phyloP scores from a whole-genome alignment of 1,139 yeast species.

The Spencermartinsiella ligniputridi region DNA sequence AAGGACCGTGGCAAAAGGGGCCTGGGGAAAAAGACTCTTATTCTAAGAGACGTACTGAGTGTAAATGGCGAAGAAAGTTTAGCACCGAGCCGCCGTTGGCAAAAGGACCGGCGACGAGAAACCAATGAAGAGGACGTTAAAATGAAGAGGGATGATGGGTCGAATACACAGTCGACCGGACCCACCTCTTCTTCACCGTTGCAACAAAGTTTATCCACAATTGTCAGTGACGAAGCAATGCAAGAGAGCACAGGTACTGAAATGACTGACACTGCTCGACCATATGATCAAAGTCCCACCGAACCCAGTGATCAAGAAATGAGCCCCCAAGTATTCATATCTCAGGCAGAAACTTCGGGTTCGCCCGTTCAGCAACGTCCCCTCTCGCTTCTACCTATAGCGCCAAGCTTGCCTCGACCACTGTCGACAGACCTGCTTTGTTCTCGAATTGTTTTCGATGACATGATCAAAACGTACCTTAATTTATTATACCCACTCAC shows the following conservation, averaged over 20 bases:
- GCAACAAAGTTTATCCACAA: constrained; percentile 1
- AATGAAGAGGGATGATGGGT: neutral
- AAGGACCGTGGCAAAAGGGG: constrained; percentile 7
- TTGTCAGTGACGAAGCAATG: neutral
- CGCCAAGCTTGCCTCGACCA: neutral
- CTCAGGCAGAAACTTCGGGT: too few relatives aligned
- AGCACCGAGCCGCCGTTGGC: neutral
- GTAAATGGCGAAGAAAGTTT: neutral
- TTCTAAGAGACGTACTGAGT: neutral
- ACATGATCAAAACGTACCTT: constrained; percentile 5
- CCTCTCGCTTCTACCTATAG: neutral
- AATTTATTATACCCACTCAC: constrained; percentile 8
- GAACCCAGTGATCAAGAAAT: neutral
- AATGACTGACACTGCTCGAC: neutral
- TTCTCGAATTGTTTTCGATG: constrained; percentile 5
- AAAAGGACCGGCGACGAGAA: neutral
- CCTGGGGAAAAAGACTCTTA: constrained; percentile 3
- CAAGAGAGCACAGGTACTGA: neutral
- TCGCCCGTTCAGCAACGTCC: neutral
- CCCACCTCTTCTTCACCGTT: neutral
- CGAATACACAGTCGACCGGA: neutral
- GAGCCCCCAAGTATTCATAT: too few relatives aligned
- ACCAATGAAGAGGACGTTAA: neutral
- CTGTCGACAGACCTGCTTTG: constrained; percentile 6
- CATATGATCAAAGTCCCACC: neutral